These are phyloP conservation scores for Clonostachys sp. DNA, from an alignment of 2,329 filamentous ascomycete species.

Conservation along the genomic window DNA sequence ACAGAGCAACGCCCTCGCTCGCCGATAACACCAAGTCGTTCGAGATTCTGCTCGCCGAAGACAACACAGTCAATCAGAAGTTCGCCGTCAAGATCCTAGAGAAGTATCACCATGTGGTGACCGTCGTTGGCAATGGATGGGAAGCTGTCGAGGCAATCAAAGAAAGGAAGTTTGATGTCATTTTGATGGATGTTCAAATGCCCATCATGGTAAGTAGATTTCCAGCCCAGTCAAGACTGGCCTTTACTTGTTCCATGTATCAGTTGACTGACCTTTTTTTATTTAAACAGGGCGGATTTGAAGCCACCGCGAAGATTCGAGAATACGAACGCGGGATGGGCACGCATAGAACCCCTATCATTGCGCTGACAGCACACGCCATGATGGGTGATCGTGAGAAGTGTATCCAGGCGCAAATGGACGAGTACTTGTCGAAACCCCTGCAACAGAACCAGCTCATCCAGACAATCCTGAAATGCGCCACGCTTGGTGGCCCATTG, in stretches of 20 bases:
- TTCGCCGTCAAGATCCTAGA: constrained; percentile 95
- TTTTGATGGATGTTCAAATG: constrained; percentile 99
- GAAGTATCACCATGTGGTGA: constrained; percentile 91
- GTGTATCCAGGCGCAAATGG: constrained; percentile 98
- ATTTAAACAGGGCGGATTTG: constrained; percentile 77
- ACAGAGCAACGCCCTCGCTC: constrained; percentile 82
- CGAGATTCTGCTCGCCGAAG: constrained; percentile 90
- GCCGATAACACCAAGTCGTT: constrained; percentile 94
- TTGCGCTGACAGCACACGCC: constrained; percentile 93
- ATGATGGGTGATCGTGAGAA: constrained; percentile 98
- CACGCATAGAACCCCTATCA: constrained; percentile 84
- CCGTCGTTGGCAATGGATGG: constrained; percentile 89
- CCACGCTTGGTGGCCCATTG: constrained; percentile 80
- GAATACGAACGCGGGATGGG: constrained; percentile 85
- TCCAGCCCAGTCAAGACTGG: background rate
- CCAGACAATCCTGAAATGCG: constrained; percentile 95
- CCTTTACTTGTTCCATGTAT: background rate
- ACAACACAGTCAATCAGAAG: constrained; percentile 96
- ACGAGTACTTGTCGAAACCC: constrained; percentile 96
- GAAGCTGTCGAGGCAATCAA: constrained; percentile 93
- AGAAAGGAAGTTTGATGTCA: constrained; percentile 88
- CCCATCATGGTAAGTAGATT: constrained; percentile 77
- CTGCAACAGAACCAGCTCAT: constrained; percentile 96
- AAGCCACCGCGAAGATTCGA: constrained; percentile 93
- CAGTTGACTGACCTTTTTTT: constrained; percentile 32